Base-by-base conservation (phyloP, 306 rosid species). In the Lathyrus sativus region DNA sequence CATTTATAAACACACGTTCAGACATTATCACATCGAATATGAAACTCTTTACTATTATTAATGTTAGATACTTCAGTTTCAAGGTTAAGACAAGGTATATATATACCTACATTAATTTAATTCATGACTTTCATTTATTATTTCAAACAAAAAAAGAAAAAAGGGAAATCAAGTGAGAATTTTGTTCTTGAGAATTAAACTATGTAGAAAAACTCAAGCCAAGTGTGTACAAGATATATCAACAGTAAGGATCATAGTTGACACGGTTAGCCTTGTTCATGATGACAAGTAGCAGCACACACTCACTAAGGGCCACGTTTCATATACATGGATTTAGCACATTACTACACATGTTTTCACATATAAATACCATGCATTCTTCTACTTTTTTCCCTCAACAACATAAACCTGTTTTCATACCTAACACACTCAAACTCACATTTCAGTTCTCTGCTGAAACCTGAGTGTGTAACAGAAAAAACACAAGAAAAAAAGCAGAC, bases 291-390 rank as follows among this genome's bases (percentile, higher is more conserved):
- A 86, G 79, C 87, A 78, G 35, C 64, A 11, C 31, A 15, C 18
- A 57, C 76, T 48, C 83, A 62, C 62, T 69, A 6, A 26, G 3
- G 26, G 95, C 91, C 96, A 93, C 95, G 97, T 90, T 85, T 90
- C 91, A 86, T 61, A 72, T 11, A 15, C 70, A 37, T 35, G 50
- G 31, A 56, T 28, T 56, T 56, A 28, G 62, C 11, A 56, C 62
- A 56, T 56, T 29, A 28, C 38, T n/a, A 56, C 41, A 29, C 53
- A 7, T 9, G 1, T 71, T 65, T 71, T 28, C 12, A 10, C 39
- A 8, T 78, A 89, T 84, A 82, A 80, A 79, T 78, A 76, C 11
- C 69, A 9, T 38, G 31, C 9, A 4, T 5, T 22, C 14, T 2
- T 45, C 37, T 63, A 76, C 7, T 18, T 61, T 38, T 19, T 59